Percentiles rank a stretch among this genome's conserved stretches.
Conservation (phyloP, 768 basidiomycete genomes). For the Rhizopogon salebrosus region DNA sequence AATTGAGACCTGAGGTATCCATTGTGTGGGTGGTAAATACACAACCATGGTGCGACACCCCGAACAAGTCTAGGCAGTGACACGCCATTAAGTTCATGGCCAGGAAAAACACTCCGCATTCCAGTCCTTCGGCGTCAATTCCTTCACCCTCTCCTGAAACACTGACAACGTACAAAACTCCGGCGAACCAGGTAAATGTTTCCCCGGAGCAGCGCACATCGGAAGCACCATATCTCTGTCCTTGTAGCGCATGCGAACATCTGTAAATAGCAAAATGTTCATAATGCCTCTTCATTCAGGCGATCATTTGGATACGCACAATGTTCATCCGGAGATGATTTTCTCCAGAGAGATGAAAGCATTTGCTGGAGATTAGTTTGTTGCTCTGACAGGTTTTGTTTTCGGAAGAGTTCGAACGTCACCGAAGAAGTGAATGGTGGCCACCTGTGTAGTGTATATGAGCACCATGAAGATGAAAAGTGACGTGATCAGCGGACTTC, state of each 20-base stretch:
- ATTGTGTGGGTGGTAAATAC: too few species aligned
- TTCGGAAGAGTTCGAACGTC: constrained; percentile 69
- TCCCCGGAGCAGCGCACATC: constrained; percentile 56
- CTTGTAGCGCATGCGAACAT: constrained; percentile 74
- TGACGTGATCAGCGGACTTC: constrained; percentile 34
- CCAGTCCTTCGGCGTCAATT: constrained; percentile 65
- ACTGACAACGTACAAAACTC: constrained; percentile 69
- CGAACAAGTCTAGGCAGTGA: not conserved
- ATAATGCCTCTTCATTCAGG: not conserved
- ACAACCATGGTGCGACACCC: too few species aligned
- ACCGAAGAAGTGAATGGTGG: constrained; percentile 71
- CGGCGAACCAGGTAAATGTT: constrained; percentile 64
- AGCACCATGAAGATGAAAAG: not conserved
- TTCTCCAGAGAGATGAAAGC: constrained; percentile 35
- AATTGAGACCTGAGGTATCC: too few species aligned
- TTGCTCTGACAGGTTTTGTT: constrained; percentile 10
- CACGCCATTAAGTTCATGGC: not conserved
- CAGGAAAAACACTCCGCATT: constrained; percentile 52
- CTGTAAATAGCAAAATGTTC: constrained; percentile 24
- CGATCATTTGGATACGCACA: constrained; percentile 29
- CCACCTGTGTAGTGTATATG: constrained; percentile 47
- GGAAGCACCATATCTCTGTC: constrained; percentile 61
- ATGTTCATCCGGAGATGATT: constrained; percentile 30
- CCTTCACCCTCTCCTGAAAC: constrained; percentile 55
- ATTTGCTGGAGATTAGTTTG: constrained; percentile 32